These are phyloP conservation scores for Hypoxylon sp. DNA, from an alignment of 2,329 filamentous ascomycete species.

Conservation along the genomic window DNA sequence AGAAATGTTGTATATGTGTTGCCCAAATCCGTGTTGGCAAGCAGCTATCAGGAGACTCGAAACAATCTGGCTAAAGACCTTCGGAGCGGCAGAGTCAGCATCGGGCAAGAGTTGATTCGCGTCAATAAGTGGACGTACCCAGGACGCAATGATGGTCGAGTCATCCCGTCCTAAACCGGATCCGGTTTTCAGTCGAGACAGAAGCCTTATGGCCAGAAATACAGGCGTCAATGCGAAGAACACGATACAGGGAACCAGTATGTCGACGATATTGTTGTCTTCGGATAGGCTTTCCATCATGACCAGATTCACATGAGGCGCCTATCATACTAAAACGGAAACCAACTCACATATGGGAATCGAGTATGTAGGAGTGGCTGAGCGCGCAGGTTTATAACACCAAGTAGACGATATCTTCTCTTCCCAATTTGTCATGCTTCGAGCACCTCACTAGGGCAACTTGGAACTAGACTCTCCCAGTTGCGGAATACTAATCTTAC, in stretches of 20 bases:
- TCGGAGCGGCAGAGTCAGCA: conserved; percentile 6
- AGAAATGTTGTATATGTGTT: conserved; percentile 49
- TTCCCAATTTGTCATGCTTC: not conserved
- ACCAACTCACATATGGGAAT: not conserved
- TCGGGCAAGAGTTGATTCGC: not conserved
- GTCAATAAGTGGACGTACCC: conserved; percentile 29
- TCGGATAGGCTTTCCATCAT: conserved; percentile 44
- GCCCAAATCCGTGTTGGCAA: conserved; percentile 53
- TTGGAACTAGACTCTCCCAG: conserved; percentile 4
- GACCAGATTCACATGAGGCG: not conserved
- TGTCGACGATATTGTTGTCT: conserved; percentile 50
- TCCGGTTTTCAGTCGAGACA: conserved; percentile 49
- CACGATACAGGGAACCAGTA: conserved; percentile 51
- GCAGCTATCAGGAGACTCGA: conserved; percentile 52
- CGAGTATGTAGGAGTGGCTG: not conserved
- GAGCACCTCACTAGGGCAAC: conserved; percentile 10
- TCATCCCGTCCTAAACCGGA: conserved; percentile 53
- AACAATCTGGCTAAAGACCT: conserved; percentile 50
- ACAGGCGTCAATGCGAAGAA: conserved; percentile 54
- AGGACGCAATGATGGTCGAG: conserved; percentile 48
- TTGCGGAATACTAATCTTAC: conserved; percentile 17
- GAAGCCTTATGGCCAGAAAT: conserved; percentile 51
- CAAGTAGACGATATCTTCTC: not conserved
- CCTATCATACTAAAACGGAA: no score
- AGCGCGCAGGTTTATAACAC: not conserved